Base-by-base conservation (phyloP, 202 grass and related monocot genomes). In the Saccharum hybrid region DNA sequence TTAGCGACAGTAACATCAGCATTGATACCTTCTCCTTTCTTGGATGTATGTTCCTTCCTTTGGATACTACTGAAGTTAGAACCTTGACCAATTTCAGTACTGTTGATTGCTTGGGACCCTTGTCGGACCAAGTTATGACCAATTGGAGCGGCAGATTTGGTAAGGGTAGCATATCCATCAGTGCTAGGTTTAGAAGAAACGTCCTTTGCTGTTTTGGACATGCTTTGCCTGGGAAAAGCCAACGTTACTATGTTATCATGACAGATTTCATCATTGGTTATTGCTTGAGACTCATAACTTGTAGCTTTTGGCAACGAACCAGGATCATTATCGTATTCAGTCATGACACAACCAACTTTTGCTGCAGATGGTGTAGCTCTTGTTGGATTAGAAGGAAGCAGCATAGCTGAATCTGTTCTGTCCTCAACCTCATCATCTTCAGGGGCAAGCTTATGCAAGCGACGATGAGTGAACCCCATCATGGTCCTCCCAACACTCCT, bases 341-440 rank as follows among this genome's bases (percentile, higher is more conserved):
- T 63, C 62, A 79, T 82, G 22, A 68, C 2, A 43, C 31, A 16
- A 70, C 1, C 11, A 33, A 1, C 16, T 87, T 83, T 84, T 14
- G 54, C 75, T 23, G 43, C 22, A 30, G 0, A 48, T 52, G 21
- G 4, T n/a, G n/a, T 33, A 40, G 23, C 18, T 79, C 43, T 83
- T 45, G 59, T 63, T 82, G 51, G 49, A 69, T 69, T 42, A 45
- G 60, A 34, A 82, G 48, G 48, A 54, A 82, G 30, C 7, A 2
- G 5, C 51, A 74, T 40, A 74, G 0, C 61, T 61, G 79, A 77
- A 82, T 79, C 74, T 62, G 41, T 31, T 61, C 36, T 33, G 26
- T 86, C 83, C 68, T 86, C 68, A 37, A 14, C 40, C 54, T 86
- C 79, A 36, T 36, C 38, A 6, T 74, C 79, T 36, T 90, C 88